These are phyloP conservation scores for Eucalyptus viminalis DNA, from an alignment of 345 rosid genomes.

Conservation along the genomic window DNA sequence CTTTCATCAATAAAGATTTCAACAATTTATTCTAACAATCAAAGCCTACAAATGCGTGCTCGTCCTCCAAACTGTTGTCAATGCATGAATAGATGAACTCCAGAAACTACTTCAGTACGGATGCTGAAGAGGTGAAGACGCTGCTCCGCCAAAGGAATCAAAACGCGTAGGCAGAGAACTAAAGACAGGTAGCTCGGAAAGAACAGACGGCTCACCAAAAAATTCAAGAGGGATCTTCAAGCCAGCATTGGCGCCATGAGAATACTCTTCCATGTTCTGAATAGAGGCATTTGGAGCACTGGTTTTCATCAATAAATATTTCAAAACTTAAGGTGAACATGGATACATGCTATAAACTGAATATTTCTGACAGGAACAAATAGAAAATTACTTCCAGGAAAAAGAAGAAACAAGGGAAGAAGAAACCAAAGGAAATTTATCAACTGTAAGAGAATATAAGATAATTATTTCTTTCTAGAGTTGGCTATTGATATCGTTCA, in stretches of 20 bases:
- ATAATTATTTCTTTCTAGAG: too few species aligned
- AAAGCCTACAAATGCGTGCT: not conserved
- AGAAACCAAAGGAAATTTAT: too few species aligned
- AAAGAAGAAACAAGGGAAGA: too few species aligned
- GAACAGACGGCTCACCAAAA: constrained; percentile 35
- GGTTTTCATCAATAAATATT: constrained; percentile 27
- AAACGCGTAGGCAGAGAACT: not conserved
- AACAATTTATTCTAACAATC: not conserved
- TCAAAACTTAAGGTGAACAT: too few species aligned
- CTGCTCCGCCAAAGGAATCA: not conserved
- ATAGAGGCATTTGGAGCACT: constrained; percentile 93
- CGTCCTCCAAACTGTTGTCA: not conserved
- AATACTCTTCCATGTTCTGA: constrained; percentile 63
- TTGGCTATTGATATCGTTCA: too few species aligned
- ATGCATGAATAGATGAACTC: not conserved
- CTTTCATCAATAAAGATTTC: too few species aligned
- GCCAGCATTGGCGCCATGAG: constrained; percentile 71
- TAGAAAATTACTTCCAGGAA: too few species aligned
- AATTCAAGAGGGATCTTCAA: constrained; percentile 68
- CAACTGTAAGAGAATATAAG: too few species aligned
- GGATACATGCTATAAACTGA: too few species aligned
- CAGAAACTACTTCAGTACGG: not conserved
- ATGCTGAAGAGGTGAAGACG: not conserved
- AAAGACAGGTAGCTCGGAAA: not conserved
- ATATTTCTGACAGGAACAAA: too few species aligned